phyloP scores from a whole-genome alignment of 495 filamentous ascomycete genomes.

The Corynascus novoguineensis region DNA sequence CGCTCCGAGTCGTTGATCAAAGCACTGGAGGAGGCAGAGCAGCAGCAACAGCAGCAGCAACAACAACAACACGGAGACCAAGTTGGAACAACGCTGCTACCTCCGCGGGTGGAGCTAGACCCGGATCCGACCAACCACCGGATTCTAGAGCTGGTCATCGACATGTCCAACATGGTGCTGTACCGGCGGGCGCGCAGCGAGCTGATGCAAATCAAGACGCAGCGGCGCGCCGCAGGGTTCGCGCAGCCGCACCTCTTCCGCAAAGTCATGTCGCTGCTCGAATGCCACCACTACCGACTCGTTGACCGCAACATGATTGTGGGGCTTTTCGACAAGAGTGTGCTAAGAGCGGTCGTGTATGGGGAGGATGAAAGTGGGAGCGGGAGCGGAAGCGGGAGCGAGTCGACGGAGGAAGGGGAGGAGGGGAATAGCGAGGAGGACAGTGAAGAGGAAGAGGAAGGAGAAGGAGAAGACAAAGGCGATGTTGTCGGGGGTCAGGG shows the following conservation, averaged over 20 bases:
- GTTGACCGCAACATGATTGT: constrained; percentile 80
- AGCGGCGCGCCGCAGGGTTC: constrained; percentile 59
- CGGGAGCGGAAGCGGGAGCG: constrained; percentile 10
- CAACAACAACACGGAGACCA: neutral
- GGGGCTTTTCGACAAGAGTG: constrained; percentile 86
- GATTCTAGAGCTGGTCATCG: constrained; percentile 72
- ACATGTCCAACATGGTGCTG: constrained; percentile 83
- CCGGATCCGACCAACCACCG: constrained; percentile 62
- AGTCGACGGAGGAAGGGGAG: constrained; percentile 18
- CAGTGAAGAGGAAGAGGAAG: neutral
- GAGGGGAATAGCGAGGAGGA: constrained; percentile 7
- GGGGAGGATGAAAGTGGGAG: constrained; percentile 39
- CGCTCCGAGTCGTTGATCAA: constrained; percentile 31
- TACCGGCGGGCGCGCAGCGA: constrained; percentile 71
- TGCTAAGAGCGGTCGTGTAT: constrained; percentile 73
- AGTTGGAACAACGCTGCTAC: constrained; percentile 10
- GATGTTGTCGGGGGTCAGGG: no score
- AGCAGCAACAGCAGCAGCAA: neutral
- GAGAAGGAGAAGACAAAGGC: neutral
- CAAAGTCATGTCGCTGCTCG: constrained; percentile 77
- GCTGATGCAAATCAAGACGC: constrained; percentile 51
- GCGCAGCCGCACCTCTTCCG: constrained; percentile 69
- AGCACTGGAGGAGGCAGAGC: constrained; percentile 32
- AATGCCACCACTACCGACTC: constrained; percentile 83
- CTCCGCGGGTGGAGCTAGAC: constrained; percentile 45